Conservation (phyloP, 441 rosid genomes). For the Brassica hybrid region DNA sequence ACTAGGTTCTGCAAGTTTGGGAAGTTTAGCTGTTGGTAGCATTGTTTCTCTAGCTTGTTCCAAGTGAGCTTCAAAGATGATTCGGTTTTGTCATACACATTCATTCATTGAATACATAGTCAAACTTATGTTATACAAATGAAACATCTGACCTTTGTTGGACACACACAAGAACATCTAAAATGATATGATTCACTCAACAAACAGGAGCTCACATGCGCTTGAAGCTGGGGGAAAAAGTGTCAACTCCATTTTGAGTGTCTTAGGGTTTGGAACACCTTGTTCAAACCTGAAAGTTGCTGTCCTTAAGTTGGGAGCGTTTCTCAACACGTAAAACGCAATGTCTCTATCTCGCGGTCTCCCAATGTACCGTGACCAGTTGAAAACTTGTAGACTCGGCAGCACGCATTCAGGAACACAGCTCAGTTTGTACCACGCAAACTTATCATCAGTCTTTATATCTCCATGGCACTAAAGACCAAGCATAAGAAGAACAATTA, state of each 20-base stretch:
- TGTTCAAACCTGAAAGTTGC: background rate
- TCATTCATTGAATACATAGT: background rate
- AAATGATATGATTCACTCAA: background rate
- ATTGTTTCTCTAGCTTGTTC: too few relatives aligned
- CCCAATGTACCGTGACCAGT: background rate
- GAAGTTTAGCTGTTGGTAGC: too few relatives aligned
- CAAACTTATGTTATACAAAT: background rate
- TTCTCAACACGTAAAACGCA: background rate
- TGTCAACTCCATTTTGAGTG: constrained; percentile 5
- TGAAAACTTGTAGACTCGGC: background rate
- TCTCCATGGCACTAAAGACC: constrained; percentile 4
- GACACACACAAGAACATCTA: background rate
- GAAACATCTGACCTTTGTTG: background rate
- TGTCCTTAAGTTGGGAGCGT: background rate
- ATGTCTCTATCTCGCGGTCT: constrained; percentile 4
- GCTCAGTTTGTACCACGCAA: background rate
- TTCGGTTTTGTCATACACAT: background rate
- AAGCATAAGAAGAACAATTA: background rate
- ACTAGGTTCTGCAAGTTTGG: too few relatives aligned
- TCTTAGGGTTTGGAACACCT: background rate
- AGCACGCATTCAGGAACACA: constrained; percentile 4
- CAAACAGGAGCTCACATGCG: background rate
- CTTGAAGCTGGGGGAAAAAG: constrained; percentile 6
- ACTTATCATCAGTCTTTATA: background rate
- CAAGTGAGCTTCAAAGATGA: too few relatives aligned